Conservation (phyloP, 2,329 filamentous ascomycete genomes). For the Aspergillus costaricaensis region DNA sequence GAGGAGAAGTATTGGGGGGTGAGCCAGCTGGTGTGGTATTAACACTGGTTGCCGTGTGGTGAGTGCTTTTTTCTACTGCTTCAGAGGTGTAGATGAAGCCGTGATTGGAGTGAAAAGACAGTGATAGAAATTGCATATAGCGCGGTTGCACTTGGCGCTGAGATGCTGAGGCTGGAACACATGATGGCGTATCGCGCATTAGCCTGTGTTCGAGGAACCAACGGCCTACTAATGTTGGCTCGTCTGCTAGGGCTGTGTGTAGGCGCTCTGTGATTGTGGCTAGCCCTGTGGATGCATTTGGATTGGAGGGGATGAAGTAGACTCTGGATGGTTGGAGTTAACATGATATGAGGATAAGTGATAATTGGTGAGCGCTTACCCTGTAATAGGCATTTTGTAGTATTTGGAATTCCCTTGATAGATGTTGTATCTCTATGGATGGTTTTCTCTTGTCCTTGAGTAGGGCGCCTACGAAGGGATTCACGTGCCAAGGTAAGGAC, state of each 20-base stretch:
- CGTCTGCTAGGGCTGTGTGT: slow-evolving; percentile 38
- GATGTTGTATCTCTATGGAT: not conserved
- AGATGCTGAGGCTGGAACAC: slow-evolving; percentile 37
- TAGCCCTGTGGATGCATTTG: slow-evolving; percentile 41
- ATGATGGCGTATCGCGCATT: slow-evolving; percentile 46
- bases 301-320: slow-evolving; percentile 46
- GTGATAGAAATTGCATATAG: slow-evolving; percentile 46
- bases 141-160: slow-evolving; percentile 35
- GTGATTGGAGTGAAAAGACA: slow-evolving; percentile 43
- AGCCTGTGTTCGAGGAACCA: slow-evolving; percentile 47
- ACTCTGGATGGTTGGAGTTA: slow-evolving; percentile 34
- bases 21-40: slow-evolving; percentile 6
- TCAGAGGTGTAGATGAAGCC: slow-evolving; percentile 46
- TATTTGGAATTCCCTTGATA: not conserved
- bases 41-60: slow-evolving; percentile 13
- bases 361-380: slow-evolving; percentile 25
- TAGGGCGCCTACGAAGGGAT: not conserved
- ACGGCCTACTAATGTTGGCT: slow-evolving; percentile 37
- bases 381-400: slow-evolving; percentile 37
- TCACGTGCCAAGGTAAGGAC: not conserved
- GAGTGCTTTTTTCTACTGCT: slow-evolving; percentile 20
- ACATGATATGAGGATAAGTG: not conserved
- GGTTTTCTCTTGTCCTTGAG: not conserved
- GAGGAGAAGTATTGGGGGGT: not conserved
- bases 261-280: slow-evolving; percentile 40